Conservation (phyloP, 1,284 basidiomycete genomes). For the Meira nashicola region DNA sequence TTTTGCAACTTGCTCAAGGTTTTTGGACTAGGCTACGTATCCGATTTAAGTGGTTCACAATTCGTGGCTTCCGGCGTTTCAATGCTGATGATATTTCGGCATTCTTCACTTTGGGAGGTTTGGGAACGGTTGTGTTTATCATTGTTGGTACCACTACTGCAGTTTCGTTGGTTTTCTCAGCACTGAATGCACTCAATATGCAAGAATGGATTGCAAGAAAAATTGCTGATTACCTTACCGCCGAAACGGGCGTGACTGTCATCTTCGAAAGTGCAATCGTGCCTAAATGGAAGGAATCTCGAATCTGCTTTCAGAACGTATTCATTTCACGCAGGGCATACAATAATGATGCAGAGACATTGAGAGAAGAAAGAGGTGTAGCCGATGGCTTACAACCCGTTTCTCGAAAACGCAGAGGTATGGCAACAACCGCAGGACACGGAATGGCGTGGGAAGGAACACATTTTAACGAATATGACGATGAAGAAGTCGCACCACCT, state of each 20-base stretch:
- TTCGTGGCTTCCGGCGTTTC: slow-evolving; percentile 88
- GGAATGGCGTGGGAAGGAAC: slow-evolving; percentile 49
- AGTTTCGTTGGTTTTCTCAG: slow-evolving; percentile 85
- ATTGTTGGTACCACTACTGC: slow-evolving; percentile 96
- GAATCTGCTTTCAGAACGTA: slow-evolving; percentile 93
- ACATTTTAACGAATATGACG: slow-evolving; percentile 31
- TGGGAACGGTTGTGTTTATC: slow-evolving; percentile 90
- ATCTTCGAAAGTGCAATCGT: slow-evolving; percentile 97
- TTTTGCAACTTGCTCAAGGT: slow-evolving; percentile 75
- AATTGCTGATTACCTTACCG: slow-evolving; percentile 87
- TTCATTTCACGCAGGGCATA: slow-evolving; percentile 78
- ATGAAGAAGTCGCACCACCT: slow-evolving; percentile 36
- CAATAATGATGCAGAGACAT: slow-evolving; percentile 35
- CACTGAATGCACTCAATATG: slow-evolving; percentile 79
- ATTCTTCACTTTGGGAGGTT: slow-evolving; percentile 73
- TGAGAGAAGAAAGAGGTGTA: slow-evolving; percentile 18
- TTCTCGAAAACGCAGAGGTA: slow-evolving; percentile 7
- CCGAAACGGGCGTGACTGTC: slow-evolving; percentile 86
- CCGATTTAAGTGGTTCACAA: slow-evolving; percentile 96
- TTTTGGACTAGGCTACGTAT: slow-evolving; percentile 87
- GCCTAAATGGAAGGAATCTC: slow-evolving; percentile 92
- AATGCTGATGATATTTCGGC: slow-evolving; percentile 96
- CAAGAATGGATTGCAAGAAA: slow-evolving; percentile 88
- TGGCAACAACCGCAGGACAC: slow-evolving; percentile 30
- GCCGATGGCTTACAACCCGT: background rate